phyloP scores from a whole-genome alignment of 2,329 filamentous ascomycete genomes.

The Neoscytalidium dimidiatum region DNA sequence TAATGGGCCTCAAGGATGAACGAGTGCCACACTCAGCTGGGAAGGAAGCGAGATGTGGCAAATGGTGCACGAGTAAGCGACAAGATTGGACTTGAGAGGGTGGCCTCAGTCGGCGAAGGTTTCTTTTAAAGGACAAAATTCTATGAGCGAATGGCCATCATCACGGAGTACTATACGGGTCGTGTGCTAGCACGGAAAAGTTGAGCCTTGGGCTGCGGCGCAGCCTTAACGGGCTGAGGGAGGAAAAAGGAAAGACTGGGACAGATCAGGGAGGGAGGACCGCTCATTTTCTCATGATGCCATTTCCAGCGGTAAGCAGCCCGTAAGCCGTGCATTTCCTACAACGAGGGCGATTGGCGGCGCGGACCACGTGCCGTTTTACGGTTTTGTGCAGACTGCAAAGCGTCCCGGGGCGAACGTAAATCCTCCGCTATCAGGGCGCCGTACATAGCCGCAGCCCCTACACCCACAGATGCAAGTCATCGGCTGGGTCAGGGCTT shows the following conservation, averaged over 20 bases:
- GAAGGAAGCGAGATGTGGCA: neutral
- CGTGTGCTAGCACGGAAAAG: neutral
- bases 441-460: neutral
- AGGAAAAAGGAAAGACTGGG: neutral
- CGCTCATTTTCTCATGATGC: no score
- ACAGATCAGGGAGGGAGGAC: neutral
- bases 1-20: neutral
- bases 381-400: neutral
- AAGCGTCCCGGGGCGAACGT: neutral
- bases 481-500: neutral
- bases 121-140: neutral
- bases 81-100: neutral
- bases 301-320: slow-evolving; percentile 13
- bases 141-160: neutral
- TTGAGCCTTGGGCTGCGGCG: neutral
- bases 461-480: slow-evolving; percentile 12
- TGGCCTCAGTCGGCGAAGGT: neutral
- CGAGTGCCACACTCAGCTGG: neutral
- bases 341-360: neutral
- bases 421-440: neutral
- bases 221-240: neutral
- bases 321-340: neutral
- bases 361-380: neutral
- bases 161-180: neutral
- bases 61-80: neutral